Percentiles rank a stretch among this genome's conserved stretches.
Conservation (phyloP, 2,329 filamentous ascomycete species). For the Thermothelomyces thermophilus region DNA sequence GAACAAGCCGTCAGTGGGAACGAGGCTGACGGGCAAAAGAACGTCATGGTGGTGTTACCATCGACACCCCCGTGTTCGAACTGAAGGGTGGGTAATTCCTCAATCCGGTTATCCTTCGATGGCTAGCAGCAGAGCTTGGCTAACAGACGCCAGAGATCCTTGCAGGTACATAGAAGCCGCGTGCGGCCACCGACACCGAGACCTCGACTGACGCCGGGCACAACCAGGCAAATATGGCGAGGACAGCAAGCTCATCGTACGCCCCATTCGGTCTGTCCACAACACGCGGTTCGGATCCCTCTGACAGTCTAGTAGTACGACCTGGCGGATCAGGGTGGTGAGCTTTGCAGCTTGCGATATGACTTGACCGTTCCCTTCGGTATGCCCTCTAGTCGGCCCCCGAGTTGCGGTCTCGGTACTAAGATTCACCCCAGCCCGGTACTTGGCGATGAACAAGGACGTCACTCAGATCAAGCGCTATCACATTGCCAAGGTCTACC, state of each 20-base stretch:
- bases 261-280: neutral
- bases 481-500: slow-evolving; percentile 89
- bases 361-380: slow-evolving; percentile 45
- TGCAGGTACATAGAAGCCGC: slow-evolving; percentile 13
- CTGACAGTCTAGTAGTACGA: slow-evolving; percentile 50
- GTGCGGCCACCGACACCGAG: neutral
- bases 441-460: slow-evolving; percentile 82
- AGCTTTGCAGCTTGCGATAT: slow-evolving; percentile 74
- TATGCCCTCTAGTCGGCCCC: slow-evolving; percentile 4
- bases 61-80: slow-evolving; percentile 72
- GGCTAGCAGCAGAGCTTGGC: slow-evolving; percentile 45
- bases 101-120: neutral
- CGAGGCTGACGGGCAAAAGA: slow-evolving; percentile 24
- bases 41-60: slow-evolving; percentile 62
- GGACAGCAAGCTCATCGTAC: slow-evolving; percentile 53
- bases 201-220: slow-evolving; percentile 5
- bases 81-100: slow-evolving; percentile 45
- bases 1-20: neutral
- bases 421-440: slow-evolving; percentile 53
- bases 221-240: slow-evolving; percentile 71
- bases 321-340: slow-evolving; percentile 74
- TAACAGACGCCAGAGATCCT: slow-evolving; percentile 24
- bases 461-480: slow-evolving; percentile 86
- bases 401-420: neutral
- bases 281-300: neutral